Conservation (phyloP, 2,329 filamentous ascomycete species). For the Phialemoniopsis sp. region DNA sequence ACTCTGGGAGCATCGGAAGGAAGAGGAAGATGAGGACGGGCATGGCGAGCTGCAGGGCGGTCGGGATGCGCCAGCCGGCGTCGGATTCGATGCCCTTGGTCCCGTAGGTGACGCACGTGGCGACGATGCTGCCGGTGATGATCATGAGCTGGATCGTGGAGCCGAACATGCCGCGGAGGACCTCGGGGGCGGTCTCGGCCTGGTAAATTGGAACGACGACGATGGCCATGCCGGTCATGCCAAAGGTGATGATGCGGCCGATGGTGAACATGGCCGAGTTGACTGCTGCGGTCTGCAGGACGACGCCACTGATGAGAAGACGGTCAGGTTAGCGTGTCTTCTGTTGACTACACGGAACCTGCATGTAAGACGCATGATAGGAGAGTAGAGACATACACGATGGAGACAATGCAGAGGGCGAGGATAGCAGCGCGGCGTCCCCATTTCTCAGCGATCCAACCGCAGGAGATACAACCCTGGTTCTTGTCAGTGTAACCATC, state of each 20-base stretch:
- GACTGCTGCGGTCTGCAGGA: constrained; percentile 19
- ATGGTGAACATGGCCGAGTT: constrained; percentile 22
- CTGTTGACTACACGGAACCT: no score
- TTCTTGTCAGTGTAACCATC: no score
- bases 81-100: constrained; percentile 17
- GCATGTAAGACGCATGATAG: no score
- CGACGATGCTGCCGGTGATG: constrained; percentile 16
- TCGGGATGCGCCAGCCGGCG: constrained; percentile 40
- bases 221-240: constrained; percentile 24
- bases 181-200: constrained; percentile 17
- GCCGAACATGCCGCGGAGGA: constrained; percentile 19
- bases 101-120: constrained; percentile 18
- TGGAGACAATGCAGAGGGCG: constrained; percentile 11
- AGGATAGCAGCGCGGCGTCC: constrained; percentile 18
- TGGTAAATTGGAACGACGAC: constrained; percentile 24
- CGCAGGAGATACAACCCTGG: constrained; percentile 5
- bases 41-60: constrained; percentile 48
- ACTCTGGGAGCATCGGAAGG: constrained; percentile 41
- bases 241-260: constrained; percentile 21
- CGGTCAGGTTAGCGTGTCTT: no score
- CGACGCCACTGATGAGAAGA: constrained; percentile 11
- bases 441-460: constrained; percentile 17
- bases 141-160: constrained; percentile 23
- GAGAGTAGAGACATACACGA: constrained; percentile 7
- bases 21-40: constrained; percentile 40